A percentile compares a stretch with the other conserved stretches of the same genome.
phyloP scores from a whole-genome alignment of 2,329 filamentous ascomycete genomes.

The Fusarium solani-melongenae region DNA sequence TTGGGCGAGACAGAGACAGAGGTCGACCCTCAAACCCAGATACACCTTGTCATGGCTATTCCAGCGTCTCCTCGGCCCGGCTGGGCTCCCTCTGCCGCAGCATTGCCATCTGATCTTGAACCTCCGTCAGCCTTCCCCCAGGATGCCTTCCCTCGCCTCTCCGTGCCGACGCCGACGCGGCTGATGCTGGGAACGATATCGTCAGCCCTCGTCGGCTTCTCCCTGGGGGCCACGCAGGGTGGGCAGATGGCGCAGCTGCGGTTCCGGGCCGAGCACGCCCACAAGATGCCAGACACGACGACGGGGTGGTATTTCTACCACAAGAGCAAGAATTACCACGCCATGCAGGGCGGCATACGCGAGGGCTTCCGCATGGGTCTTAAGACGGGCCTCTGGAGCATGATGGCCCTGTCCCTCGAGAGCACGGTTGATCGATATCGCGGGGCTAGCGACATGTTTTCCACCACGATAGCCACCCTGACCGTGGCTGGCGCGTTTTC shows the following conservation, averaged over 20 bases:
- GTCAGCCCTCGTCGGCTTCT: conserved; percentile 75
- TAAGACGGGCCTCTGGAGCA: conserved; percentile 77
- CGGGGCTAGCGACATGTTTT: conserved; percentile 78
- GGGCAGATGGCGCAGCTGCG: conserved; percentile 79
- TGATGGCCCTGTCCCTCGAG: conserved; percentile 83
- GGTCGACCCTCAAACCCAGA: not conserved
- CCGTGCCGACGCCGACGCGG: conserved; percentile 72
- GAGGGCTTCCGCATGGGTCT: conserved; percentile 82
- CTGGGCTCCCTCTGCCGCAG: conserved; percentile 19
- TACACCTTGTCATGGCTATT: conserved; percentile 14
- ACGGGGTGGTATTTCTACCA: conserved; percentile 98
- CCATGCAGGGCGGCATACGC: conserved; percentile 79
- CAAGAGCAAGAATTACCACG: conserved; percentile 95
- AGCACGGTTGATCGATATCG: conserved; percentile 83
- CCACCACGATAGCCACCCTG: conserved; percentile 84
- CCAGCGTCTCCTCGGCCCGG: conserved; percentile 29
- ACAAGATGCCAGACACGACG: conserved; percentile 85
- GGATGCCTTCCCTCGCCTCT: conserved; percentile 60
- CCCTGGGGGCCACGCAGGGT: conserved; percentile 77
- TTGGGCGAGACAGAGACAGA: not conserved
- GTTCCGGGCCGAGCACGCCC: conserved; percentile 95
- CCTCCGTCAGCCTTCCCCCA: conserved; percentile 37
- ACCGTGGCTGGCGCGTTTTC: conserved; percentile 89
- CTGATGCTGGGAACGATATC: conserved; percentile 72
- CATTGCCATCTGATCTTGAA: conserved; percentile 24